These are phyloP conservation scores for Oryza longistaminata DNA, from an alignment of 176 grass and related monocot species.

Conservation along the genomic window DNA sequence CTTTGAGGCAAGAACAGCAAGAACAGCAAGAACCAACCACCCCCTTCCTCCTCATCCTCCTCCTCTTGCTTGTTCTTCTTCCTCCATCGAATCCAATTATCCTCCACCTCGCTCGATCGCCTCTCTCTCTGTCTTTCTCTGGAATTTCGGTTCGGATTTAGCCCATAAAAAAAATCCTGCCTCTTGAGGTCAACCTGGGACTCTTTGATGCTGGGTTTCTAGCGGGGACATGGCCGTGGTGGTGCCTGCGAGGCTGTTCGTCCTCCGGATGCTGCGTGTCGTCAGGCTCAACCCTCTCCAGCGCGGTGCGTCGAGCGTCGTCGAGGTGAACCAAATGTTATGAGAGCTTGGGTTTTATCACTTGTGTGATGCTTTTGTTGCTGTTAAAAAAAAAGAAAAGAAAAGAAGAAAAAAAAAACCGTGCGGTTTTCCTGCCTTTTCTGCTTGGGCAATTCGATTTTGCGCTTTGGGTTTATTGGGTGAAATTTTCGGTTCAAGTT, in stretches of 20 bases:
- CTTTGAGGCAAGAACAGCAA: constrained; percentile 35
- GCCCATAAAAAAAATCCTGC: constrained; percentile 2
- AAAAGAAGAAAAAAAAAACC: background rate
- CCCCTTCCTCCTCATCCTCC: background rate
- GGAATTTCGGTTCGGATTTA: background rate
- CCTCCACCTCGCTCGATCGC: constrained; percentile 18
- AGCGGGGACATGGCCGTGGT: constrained; percentile 24
- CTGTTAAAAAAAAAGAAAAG: background rate
- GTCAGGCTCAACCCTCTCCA: constrained; percentile 30
- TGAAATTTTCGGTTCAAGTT: constrained; percentile 26
- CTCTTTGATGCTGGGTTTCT: background rate
- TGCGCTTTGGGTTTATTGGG: background rate
- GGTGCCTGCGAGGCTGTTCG: constrained; percentile 30
- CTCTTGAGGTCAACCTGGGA: background rate
- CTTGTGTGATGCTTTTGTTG: background rate
- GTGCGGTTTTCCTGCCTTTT: background rate
- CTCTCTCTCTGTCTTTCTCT: background rate
- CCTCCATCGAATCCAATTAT: constrained; percentile 60
- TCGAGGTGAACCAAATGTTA: constrained; percentile 15
- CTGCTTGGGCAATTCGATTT: background rate
- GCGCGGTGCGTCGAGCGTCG: background rate
- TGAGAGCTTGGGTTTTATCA: background rate
- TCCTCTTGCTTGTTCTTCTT: background rate
- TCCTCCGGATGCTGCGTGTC: constrained; percentile 18
- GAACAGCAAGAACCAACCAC: constrained; percentile 55